These are phyloP conservation scores for Scytalidium lignicola DNA, from an alignment of 2,329 filamentous ascomycete species.

Conservation along the genomic window DNA sequence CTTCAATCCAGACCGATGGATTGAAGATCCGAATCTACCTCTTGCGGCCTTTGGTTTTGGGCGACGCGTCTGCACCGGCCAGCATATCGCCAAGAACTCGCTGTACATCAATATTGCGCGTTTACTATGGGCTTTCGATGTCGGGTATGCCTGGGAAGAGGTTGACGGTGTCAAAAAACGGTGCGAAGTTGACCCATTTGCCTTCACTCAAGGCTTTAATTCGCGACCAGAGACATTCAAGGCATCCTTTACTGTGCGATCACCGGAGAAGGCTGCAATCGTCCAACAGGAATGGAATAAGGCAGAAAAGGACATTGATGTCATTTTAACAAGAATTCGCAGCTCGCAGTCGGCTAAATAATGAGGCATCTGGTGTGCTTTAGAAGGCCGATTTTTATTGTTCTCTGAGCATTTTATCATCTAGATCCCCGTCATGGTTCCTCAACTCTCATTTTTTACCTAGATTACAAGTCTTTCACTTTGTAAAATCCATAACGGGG, in stretches of 20 bases:
- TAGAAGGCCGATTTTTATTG: no score
- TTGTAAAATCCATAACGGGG: no score
- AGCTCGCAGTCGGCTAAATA: no score
- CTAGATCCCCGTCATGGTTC: no score
- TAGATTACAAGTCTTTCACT: no score
- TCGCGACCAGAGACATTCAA: background rate
- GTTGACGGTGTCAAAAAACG: no score
- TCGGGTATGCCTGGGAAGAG: no score
- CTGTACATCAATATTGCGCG: no score
- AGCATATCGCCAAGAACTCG: constrained; percentile 41
- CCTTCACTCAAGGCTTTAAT: background rate
- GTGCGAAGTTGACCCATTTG: background rate
- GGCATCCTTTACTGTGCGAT: background rate
- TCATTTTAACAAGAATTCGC: background rate
- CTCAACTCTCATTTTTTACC: no score
- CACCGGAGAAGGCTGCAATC: background rate
- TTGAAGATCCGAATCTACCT: background rate
- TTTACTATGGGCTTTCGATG: no score
- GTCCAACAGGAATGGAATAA: background rate
- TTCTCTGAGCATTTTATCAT: no score
- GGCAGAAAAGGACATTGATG: background rate
- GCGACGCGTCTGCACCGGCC: constrained; percentile 48
- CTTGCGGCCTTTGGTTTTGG: constrained; percentile 24
- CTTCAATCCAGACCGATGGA: constrained; percentile 26
- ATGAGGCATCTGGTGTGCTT: no score